Percentiles rank a stretch among this genome's conserved stretches.
These are phyloP conservation scores for Candida vaughaniae DNA, from an alignment of 805 yeast species.

Conservation along the genomic window DNA sequence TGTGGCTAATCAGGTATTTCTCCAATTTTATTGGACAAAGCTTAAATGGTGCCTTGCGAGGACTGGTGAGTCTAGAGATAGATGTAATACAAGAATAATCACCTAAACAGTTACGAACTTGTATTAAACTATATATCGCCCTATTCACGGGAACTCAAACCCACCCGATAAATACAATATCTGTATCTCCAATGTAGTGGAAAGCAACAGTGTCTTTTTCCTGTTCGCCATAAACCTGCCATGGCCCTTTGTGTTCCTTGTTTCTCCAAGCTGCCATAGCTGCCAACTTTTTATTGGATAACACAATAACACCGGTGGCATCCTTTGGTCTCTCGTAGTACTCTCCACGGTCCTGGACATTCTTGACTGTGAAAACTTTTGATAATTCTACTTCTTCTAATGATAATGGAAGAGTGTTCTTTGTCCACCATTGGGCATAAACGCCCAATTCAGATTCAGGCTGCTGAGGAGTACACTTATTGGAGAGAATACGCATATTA, in stretches of 20 bases:
- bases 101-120: no score
- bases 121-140: no score
- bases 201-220: constrained; percentile 4
- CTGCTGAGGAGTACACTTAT: background rate
- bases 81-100: no score
- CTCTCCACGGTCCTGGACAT: constrained; percentile 6
- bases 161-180: constrained; percentile 4
- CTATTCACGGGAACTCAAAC: no score
- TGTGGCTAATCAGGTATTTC: no score
- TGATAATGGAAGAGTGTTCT: background rate
- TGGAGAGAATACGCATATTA: background rate
- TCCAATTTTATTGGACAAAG: no score
- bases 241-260: constrained; percentile 9
- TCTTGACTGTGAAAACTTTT: constrained; percentile 4
- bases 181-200: constrained; percentile 7
- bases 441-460: background rate
- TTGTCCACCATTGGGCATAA: background rate
- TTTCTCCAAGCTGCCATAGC: constrained; percentile 11
- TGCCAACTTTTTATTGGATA: constrained; percentile 5
- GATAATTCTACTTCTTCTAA: background rate
- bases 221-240: constrained; percentile 10
- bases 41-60: no score
- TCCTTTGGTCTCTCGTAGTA: constrained; percentile 5
- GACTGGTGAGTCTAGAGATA: no score
- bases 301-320: constrained; percentile 8